Evolutionary conservation across 345 rosid species (phyloP).

Genomic region (Brassica incana): DNA sequence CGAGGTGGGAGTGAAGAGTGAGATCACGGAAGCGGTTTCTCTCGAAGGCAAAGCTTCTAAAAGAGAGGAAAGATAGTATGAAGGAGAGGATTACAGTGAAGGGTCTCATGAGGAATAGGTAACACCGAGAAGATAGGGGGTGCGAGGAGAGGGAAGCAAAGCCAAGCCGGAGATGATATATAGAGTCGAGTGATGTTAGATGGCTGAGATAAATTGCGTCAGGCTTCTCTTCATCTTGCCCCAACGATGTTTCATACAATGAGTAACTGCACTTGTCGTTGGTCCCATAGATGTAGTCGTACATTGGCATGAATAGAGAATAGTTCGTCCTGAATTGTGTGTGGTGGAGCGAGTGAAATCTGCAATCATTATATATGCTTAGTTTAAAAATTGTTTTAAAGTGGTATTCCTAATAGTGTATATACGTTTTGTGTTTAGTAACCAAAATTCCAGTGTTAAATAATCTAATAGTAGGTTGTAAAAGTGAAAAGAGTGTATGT

Average conservation of each 20-base stretch:
- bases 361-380: background rate
- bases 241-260: constrained; percentile 38
- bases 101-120: constrained; percentile 46
- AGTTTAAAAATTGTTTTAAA: background rate
- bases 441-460: background rate
- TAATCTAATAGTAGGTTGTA: background rate
- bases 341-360: constrained; percentile 60
- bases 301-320: constrained; percentile 55
- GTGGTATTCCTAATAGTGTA: background rate
- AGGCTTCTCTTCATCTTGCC: constrained; percentile 45
- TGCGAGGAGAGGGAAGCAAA: constrained; percentile 55
- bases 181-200: constrained; percentile 54
- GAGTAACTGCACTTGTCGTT: constrained; percentile 40
- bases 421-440: background rate
- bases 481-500: background rate
- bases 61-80: constrained; percentile 34
- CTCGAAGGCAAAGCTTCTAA: constrained; percentile 32
- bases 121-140: constrained; percentile 45
- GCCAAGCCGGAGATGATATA: constrained; percentile 57
- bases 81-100: constrained; percentile 33
- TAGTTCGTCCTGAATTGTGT: constrained; percentile 56
- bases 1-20: constrained; percentile 40
- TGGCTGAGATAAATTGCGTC: constrained; percentile 59
- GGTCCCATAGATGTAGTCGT: constrained; percentile 52
- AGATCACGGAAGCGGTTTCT: constrained; percentile 38